These are phyloP conservation scores for Echria macrotheca DNA, from an alignment of 495 filamentous ascomycete genomes.

Conservation along the genomic window DNA sequence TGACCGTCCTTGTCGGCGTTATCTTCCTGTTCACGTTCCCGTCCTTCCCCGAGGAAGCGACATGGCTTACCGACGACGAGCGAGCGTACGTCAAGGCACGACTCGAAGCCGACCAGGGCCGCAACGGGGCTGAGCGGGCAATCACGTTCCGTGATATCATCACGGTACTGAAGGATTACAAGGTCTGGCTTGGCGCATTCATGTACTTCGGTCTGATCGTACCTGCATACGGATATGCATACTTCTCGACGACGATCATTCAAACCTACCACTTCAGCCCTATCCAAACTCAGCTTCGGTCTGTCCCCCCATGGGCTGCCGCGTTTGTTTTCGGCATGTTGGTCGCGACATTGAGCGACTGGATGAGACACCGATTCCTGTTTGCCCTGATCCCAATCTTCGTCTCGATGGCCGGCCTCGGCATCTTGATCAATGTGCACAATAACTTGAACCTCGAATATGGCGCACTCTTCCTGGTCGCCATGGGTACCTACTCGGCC, in stretches of 20 bases:
- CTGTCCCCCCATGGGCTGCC: constrained; percentile 81
- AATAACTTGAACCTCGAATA: constrained; percentile 58
- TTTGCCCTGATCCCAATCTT: constrained; percentile 63
- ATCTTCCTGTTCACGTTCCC: constrained; percentile 76
- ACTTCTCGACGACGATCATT: constrained; percentile 76
- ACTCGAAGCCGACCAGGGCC: constrained; percentile 72
- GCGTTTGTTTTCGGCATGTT: constrained; percentile 72
- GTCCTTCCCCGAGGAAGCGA: constrained; percentile 50
- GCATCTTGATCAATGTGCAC: constrained; percentile 59
- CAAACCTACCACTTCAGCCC: constrained; percentile 56
- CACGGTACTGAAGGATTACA: constrained; percentile 69
- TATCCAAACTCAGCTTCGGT: constrained; percentile 73
- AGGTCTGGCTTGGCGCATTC: constrained; percentile 67
- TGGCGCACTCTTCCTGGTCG: constrained; percentile 67
- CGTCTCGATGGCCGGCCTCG: constrained; percentile 65
- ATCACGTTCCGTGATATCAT: constrained; percentile 61
- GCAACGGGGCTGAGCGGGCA: constrained; percentile 58
- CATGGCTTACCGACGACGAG: constrained; percentile 71
- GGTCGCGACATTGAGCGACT: constrained; percentile 65
- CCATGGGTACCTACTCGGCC: constrained; percentile 58
- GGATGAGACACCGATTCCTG: constrained; percentile 63
- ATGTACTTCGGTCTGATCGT: constrained; percentile 91
- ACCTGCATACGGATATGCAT: constrained; percentile 67
- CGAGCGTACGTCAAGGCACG: constrained; percentile 66
- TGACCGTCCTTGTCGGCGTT: constrained; percentile 69